phyloP scores from a whole-genome alignment of 257 asterid genomes.

The Solanum chmielewskii region DNA sequence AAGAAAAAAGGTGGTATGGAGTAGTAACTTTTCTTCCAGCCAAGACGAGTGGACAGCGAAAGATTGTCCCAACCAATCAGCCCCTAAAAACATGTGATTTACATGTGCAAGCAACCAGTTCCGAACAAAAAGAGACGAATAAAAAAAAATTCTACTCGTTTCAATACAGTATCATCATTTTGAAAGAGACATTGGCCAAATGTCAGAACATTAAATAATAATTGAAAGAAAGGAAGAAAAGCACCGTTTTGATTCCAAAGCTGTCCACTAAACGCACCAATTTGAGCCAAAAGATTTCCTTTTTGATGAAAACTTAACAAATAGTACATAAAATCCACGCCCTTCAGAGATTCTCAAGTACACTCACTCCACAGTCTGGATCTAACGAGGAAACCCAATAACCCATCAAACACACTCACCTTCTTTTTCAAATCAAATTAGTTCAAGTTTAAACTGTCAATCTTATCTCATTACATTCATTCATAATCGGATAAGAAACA shows the following conservation, averaged over 20 bases:
- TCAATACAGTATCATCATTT: neutral
- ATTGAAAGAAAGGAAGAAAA: neutral
- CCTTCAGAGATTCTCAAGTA: neutral
- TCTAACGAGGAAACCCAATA: neutral
- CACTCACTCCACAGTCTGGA: neutral
- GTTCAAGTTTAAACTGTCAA: neutral
- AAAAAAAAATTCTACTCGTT: neutral
- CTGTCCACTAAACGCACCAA: neutral
- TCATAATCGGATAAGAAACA: neutral
- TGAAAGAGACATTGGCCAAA: neutral
- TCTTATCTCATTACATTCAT: neutral
- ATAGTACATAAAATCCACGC: neutral
- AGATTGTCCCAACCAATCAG: neutral
- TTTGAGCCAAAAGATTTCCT: neutral
- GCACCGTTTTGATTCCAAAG: neutral
- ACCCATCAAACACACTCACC: neutral
- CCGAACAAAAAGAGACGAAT: neutral
- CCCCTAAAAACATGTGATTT: neutral
- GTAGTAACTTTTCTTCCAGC: neutral
- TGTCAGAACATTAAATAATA: neutral
- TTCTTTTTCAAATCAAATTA: neutral
- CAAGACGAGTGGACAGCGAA: neutral
- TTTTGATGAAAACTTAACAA: neutral
- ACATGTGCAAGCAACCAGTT: neutral
- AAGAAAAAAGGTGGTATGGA: neutral